Percentiles rank a stretch among this genome's conserved stretches.
Evolutionary conservation across 345 rosid species (phyloP).

Genomic region (Bruguiera gymnorhiza): DNA sequence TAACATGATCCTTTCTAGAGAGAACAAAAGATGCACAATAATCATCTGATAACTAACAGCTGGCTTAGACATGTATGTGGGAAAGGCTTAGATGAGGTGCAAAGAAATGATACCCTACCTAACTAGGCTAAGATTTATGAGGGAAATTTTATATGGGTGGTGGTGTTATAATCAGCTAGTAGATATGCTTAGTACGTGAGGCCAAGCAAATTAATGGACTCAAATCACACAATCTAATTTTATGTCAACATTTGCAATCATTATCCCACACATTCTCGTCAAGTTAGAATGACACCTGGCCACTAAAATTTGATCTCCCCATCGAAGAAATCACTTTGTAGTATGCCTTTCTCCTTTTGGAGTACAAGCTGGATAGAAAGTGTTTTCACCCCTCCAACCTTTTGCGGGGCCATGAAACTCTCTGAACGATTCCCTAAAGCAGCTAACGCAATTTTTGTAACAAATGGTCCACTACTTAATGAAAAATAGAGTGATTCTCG

Average conservation of each 20-base stretch:
- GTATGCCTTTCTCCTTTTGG: slow-evolving; percentile 27
- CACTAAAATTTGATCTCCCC: slow-evolving; percentile 25
- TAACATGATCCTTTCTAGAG: background rate
- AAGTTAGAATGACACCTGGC: slow-evolving; percentile 59
- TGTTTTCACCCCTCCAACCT: slow-evolving; percentile 22
- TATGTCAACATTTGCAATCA: slow-evolving; percentile 52
- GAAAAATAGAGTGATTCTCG: too few species aligned
- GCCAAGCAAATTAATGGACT: slow-evolving; percentile 22
- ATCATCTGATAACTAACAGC: background rate
- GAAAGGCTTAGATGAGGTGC: slow-evolving; percentile 20
- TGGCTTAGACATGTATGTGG: background rate
- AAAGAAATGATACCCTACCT: slow-evolving; percentile 18
- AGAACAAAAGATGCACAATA: background rate
- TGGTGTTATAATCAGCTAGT: slow-evolving; percentile 11
- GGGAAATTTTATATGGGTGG: background rate
- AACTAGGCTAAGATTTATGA: background rate
- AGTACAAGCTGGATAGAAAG: slow-evolving; percentile 2
- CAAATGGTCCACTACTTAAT: too few species aligned
- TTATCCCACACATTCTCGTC: slow-evolving; percentile 44
- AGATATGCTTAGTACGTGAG: slow-evolving; percentile 27
- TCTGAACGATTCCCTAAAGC: slow-evolving; percentile 1
- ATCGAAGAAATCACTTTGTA: slow-evolving; percentile 24
- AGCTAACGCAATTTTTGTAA: too few species aligned
- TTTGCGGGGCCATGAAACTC: slow-evolving; percentile 6
- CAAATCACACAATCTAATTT: slow-evolving; percentile 15